Conservation (phyloP, 2,329 filamentous ascomycete genomes). For the Cercospora sp. region DNA sequence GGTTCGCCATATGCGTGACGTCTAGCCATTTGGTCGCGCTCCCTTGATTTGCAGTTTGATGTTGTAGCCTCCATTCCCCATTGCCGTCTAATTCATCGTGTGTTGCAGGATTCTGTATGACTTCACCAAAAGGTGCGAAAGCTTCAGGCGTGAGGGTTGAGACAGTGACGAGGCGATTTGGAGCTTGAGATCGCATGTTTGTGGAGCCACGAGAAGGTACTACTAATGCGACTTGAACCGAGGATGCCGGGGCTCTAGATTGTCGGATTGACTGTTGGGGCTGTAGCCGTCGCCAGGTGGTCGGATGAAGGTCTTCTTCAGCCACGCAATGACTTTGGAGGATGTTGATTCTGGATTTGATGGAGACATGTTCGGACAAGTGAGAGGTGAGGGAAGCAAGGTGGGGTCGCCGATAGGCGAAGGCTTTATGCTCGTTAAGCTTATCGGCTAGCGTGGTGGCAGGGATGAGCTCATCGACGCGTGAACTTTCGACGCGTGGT, state of each 20-base stretch:
- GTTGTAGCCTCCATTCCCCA: constrained; percentile 42
- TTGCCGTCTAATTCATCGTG: constrained; percentile 38
- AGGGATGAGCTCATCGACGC: constrained; percentile 9
- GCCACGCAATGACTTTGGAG: constrained; percentile 21
- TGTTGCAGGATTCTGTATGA: constrained; percentile 68
- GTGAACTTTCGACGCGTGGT: constrained; percentile 14
- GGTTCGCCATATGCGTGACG: constrained; percentile 71
- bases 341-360: constrained; percentile 8
- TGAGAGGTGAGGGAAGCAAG: constrained; percentile 9
- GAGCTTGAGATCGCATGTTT: constrained; percentile 12
- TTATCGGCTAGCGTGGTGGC: constrained; percentile 4
- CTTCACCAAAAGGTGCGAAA: constrained; percentile 81
- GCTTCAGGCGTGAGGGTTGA: constrained; percentile 47
- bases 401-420: constrained; percentile 11
- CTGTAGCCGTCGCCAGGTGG: constrained; percentile 18
- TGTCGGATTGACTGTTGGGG: constrained; percentile 25
- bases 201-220: background rate
- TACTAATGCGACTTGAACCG: background rate
- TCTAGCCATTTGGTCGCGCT: constrained; percentile 83
- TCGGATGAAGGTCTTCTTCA: constrained; percentile 28
- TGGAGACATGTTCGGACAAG: constrained; percentile 7
- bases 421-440: background rate
- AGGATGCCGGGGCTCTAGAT: constrained; percentile 51
- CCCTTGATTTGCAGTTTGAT: constrained; percentile 75
- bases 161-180: background rate